Conservation (phyloP, 2,329 filamentous ascomycete species). For the Aspergillus sergii region DNA sequence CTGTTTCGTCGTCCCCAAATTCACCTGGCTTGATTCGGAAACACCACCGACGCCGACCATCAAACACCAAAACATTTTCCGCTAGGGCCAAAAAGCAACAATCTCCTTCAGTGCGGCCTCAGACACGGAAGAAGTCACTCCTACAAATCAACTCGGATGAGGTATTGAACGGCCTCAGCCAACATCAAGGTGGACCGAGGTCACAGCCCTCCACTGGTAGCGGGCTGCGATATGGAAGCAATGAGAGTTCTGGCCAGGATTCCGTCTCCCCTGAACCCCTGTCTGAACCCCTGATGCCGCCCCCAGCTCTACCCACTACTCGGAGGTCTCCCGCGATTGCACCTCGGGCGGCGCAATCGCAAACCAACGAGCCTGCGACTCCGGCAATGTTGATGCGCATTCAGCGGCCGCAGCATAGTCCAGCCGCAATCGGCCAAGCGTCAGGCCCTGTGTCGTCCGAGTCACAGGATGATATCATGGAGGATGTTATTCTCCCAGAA, state of each 20-base stretch:
- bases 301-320: slow-evolving; percentile 48
- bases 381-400: slow-evolving; percentile 87
- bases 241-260: slow-evolving; percentile 49
- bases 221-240: slow-evolving; percentile 40
- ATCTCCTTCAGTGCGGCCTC: slow-evolving; percentile 47
- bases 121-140: slow-evolving; percentile 39
- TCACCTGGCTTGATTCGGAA: slow-evolving; percentile 41
- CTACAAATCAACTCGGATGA: slow-evolving; percentile 38
- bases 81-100: slow-evolving; percentile 44
- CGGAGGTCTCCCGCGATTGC: slow-evolving; percentile 44
- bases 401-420: slow-evolving; percentile 50
- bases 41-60: slow-evolving; percentile 42
- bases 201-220: slow-evolving; percentile 30
- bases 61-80: slow-evolving; percentile 34
- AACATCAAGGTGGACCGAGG: slow-evolving; percentile 31
- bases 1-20: slow-evolving; percentile 33
- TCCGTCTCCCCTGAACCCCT: slow-evolving; percentile 54
- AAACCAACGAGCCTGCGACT: slow-evolving; percentile 67
- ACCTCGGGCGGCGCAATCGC: slow-evolving; percentile 33
- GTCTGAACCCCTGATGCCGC: slow-evolving; percentile 54
- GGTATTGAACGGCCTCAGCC: slow-evolving; percentile 39
- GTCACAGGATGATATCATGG: slow-evolving; percentile 59
- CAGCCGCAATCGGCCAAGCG: slow-evolving; percentile 41
- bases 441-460: slow-evolving; percentile 42
- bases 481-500: slow-evolving; percentile 74